A percentile compares a stretch with the other conserved stretches of the same genome.
phyloP scores from a whole-genome alignment of 495 filamentous ascomycete genomes.

The Penicillium bovifimosum region DNA sequence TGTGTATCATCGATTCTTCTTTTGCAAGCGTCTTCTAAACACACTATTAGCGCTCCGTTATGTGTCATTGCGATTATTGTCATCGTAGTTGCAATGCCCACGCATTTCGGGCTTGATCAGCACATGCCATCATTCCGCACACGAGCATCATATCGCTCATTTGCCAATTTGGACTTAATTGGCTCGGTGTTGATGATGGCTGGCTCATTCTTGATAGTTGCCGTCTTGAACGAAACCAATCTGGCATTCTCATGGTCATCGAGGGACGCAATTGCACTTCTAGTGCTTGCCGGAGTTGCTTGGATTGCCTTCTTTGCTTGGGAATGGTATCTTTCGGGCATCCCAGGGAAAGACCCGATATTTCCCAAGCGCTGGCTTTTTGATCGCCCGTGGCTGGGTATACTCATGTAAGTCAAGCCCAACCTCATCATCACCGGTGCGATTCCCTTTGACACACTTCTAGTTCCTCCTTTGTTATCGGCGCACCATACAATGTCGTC shows the following conservation, averaged over 20 bases:
- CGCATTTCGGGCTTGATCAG: slow-evolving; percentile 25
- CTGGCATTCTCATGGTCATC: slow-evolving; percentile 37
- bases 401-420: slow-evolving; percentile 24
- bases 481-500: slow-evolving; percentile 50
- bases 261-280: slow-evolving; percentile 39
- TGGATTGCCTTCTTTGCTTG: slow-evolving; percentile 36
- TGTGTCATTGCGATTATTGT: slow-evolving; percentile 19
- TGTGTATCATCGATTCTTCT: neutral
- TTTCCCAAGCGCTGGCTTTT: slow-evolving; percentile 33
- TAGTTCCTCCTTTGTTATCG: slow-evolving; percentile 31
- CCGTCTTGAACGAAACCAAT: slow-evolving; percentile 55
- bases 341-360: slow-evolving; percentile 27
- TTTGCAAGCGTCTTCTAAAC: neutral
- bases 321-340: slow-evolving; percentile 32
- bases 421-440: neutral
- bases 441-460: neutral
- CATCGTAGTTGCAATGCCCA: slow-evolving; percentile 24
- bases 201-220: slow-evolving; percentile 51
- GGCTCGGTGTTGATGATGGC: slow-evolving; percentile 50
- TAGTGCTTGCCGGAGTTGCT: slow-evolving; percentile 28
- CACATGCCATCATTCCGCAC: slow-evolving; percentile 26
- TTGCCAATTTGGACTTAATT: slow-evolving; percentile 47
- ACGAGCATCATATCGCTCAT: slow-evolving; percentile 25
- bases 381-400: slow-evolving; percentile 30
- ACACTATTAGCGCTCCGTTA: slow-evolving; percentile 13